Percentiles rank a stretch among this genome's conserved stretches.
phyloP scores from a whole-genome alignment of 116 monocot genomes.

The Phalaenopsis hybrid region DNA sequence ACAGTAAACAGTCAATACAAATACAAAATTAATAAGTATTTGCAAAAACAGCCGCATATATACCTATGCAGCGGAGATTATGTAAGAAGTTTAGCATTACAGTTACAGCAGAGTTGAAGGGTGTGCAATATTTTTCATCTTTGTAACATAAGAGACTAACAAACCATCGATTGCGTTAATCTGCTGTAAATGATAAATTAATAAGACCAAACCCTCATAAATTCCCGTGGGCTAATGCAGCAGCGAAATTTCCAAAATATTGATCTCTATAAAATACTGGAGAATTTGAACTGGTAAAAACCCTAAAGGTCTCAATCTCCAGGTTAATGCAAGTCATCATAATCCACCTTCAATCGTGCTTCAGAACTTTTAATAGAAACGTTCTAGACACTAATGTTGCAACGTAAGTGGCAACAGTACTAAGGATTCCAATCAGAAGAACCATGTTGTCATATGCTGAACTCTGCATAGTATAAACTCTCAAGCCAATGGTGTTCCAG shows the following conservation, averaged over 20 bases:
- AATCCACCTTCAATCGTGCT: constrained; percentile 45
- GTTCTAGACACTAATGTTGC: constrained; percentile 31
- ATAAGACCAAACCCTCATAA: background rate
- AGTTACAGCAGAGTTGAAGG: background rate
- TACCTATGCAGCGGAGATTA: too few relatives aligned
- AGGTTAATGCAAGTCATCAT: background rate
- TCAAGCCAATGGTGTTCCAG: constrained; percentile 71
- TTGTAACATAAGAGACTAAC: background rate
- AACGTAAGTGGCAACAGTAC: constrained; percentile 54
- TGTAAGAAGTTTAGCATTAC: too few relatives aligned
- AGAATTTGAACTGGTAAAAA: background rate
- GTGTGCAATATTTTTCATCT: background rate
- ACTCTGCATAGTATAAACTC: constrained; percentile 59
- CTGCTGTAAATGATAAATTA: background rate
- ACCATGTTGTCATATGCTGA: constrained; percentile 48
- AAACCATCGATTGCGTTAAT: background rate
- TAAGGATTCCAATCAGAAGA: constrained; percentile 41
- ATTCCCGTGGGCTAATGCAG: background rate
- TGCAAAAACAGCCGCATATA: too few relatives aligned
- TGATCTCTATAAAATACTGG: background rate
- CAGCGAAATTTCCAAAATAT: background rate
- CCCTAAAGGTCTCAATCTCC: background rate
- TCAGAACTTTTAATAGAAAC: constrained; percentile 52
- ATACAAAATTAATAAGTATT: too few relatives aligned
- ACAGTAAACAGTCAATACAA: too few relatives aligned